A percentile compares a stretch with the other conserved stretches of the same genome.
phyloP scores from a whole-genome alignment of 2,329 filamentous ascomycete species.

The Pseudocercospora eumusae region DNA sequence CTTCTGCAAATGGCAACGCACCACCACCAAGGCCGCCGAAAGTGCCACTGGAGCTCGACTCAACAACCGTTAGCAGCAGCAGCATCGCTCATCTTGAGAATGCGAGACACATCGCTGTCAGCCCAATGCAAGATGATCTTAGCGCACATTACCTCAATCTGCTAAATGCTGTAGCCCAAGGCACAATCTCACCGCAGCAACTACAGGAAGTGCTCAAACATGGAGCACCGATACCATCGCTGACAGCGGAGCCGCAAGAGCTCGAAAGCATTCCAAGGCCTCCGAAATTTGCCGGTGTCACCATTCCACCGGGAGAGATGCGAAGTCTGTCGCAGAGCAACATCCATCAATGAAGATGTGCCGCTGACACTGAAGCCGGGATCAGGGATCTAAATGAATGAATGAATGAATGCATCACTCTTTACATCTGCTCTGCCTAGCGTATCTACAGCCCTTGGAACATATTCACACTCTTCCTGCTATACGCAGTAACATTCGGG shows the following conservation, averaged over 20 bases:
- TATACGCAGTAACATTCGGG: slow-evolving; percentile 35
- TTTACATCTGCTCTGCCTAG: background rate
- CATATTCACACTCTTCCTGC: slow-evolving; percentile 33
- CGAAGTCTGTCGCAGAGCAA: slow-evolving; percentile 6
- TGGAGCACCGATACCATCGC: background rate
- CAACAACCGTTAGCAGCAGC: background rate
- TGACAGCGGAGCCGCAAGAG: slow-evolving; percentile 20
- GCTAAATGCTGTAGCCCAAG: slow-evolving; percentile 22
- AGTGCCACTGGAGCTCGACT: slow-evolving; percentile 9
- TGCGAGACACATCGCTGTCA: background rate
- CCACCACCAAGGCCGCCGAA: slow-evolving; percentile 15
- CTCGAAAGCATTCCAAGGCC: slow-evolving; percentile 17
- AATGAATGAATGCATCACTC: background rate
- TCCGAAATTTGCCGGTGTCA: slow-evolving; percentile 15
- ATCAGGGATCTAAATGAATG: no score
- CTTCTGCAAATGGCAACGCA: background rate
- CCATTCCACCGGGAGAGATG: slow-evolving; percentile 15
- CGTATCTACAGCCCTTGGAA: slow-evolving; percentile 25
- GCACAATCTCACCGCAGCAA: slow-evolving; percentile 21
- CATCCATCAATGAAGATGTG: background rate
- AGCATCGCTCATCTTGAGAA: background rate
- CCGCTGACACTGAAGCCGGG: background rate
- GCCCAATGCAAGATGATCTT: background rate
- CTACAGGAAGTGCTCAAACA: slow-evolving; percentile 18
- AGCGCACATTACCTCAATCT: slow-evolving; percentile 20